A percentile compares a stretch with the other conserved stretches of the same genome.
Evolutionary conservation across 129 eudicot species (phyloP).

Genomic region (Chrysanthemum lavandulifolium): DNA sequence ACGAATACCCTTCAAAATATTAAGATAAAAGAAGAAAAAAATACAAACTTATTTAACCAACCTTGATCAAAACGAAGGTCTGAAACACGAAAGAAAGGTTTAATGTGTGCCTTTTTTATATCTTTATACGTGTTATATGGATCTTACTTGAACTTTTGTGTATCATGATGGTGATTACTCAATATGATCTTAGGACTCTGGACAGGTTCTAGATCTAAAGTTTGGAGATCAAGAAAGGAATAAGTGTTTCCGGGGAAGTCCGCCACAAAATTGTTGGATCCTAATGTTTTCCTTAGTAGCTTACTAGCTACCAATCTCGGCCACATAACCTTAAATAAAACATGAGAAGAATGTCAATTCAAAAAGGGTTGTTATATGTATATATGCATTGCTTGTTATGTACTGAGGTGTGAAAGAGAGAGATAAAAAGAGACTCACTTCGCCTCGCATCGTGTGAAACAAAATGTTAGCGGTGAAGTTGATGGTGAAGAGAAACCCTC

Average conservation of each 20-base stretch:
- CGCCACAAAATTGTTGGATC: conserved; percentile 64
- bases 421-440: conserved; percentile 33
- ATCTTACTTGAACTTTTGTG: conserved; percentile 55
- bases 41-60: neutral
- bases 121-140: neutral
- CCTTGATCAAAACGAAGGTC: neutral
- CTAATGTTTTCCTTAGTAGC: conserved; percentile 49
- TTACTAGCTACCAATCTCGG: conserved; percentile 74
- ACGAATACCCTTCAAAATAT: conserved; percentile 47
- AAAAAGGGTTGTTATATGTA: neutral
- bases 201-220: conserved; percentile 31
- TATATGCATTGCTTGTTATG: conserved; percentile 8
- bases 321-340: conserved; percentile 57
- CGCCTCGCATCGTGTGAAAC: conserved; percentile 28
- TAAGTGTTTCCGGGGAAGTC: conserved; percentile 47
- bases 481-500: conserved; percentile 25
- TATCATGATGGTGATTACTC: conserved; percentile 34
- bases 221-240: conserved; percentile 42
- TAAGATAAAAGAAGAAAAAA: neutral
- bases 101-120: neutral
- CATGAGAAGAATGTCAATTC: conserved; percentile 1
- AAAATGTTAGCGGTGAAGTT: conserved; percentile 11
- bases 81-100: neutral
- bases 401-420: neutral
- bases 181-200: conserved; percentile 28